Evolutionary conservation across 176 grass and related monocot genomes (phyloP), one percentile per base, ranked within the genome.

Genomic region (Musa schizocarpa): DNA sequence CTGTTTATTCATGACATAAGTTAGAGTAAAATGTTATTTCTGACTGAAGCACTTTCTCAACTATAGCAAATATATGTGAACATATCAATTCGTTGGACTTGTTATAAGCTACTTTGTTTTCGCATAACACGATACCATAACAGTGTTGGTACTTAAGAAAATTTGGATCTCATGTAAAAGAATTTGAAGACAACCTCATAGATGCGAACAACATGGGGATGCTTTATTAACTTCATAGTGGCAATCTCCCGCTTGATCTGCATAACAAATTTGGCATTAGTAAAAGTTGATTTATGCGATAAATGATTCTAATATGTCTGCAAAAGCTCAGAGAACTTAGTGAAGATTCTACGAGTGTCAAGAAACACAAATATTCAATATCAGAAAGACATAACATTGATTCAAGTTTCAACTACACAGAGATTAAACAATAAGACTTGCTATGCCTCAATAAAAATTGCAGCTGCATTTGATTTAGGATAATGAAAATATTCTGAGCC

Each of bases 201-300:
- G 16, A 94, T 84, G 26, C 84, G 76, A 63, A 99, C 95, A 81
- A 99, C 88, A 87, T 94, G 87, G 81, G 95, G 95, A 89, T 99
- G 95, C 61, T 83, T 87, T 81, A 99, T 85, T 86, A 93, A 78
- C 84, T 99, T 99, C 95, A 99, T 99, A 53, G 87, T 99, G 34
- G 90, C 90, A 74, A 99, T 99, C 74, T 99, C 95, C 50, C 95
- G 82, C 82, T 86, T 89, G 73, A 99, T 99, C 95, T 99, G 90
- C 90, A 93, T 54, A 73, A 2, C 54, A 9, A 73, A 24, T 19
- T 22, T 73, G 22, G 4, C 14, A 73, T 25, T 13, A 54, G 70
- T 13, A 73, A 69, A 69, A 69, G 27, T 26, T 16, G 9, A 69
- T 49, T 63, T 50, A 49, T 1, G 29, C 43, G 14, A n/a, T 14